phyloP scores from a whole-genome alignment of 768 basidiomycete genomes.

The Tulasnella sp. region DNA sequence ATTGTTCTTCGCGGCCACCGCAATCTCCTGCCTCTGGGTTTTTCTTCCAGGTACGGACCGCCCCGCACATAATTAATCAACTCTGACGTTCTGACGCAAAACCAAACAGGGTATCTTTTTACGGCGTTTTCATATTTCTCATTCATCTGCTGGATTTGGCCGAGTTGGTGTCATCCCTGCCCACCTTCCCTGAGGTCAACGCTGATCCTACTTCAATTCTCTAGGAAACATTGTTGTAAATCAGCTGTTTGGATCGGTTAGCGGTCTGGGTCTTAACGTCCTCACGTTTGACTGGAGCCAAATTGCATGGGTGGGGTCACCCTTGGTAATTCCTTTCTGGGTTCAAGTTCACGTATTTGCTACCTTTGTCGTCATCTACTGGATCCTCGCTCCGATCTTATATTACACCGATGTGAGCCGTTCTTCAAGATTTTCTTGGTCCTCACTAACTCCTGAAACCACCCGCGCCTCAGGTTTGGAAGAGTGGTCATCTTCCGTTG shows the following conservation, averaged over 20 bases:
- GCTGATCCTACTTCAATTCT: not conserved
- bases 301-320: constrained; percentile 64
- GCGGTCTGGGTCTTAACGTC: constrained; percentile 83
- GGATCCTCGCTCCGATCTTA: constrained; percentile 82
- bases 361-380: constrained; percentile 87
- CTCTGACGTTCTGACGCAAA: not conserved
- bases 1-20: constrained; percentile 69
- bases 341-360: constrained; percentile 83
- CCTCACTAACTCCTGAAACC: not conserved
- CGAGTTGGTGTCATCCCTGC: constrained; percentile 21
- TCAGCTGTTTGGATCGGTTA: constrained; percentile 80
- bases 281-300: constrained; percentile 92
- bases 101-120: constrained; percentile 74
- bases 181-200: not conserved
- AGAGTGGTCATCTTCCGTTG: constrained; percentile 46
- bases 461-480: constrained; percentile 39
- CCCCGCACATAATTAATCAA: not conserved
- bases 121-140: constrained; percentile 82
- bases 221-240: constrained; percentile 74
- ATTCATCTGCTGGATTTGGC: constrained; percentile 84
- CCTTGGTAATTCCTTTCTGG: constrained; percentile 92
- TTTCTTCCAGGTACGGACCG: constrained; percentile 75
- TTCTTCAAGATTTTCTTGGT: not conserved
- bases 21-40: constrained; percentile 75
- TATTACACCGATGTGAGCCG: constrained; percentile 83